Percentiles rank a stretch among this genome's conserved stretches.
phyloP scores from a whole-genome alignment of 139 green algal genomes.

The Chlorella ohadii region DNA sequence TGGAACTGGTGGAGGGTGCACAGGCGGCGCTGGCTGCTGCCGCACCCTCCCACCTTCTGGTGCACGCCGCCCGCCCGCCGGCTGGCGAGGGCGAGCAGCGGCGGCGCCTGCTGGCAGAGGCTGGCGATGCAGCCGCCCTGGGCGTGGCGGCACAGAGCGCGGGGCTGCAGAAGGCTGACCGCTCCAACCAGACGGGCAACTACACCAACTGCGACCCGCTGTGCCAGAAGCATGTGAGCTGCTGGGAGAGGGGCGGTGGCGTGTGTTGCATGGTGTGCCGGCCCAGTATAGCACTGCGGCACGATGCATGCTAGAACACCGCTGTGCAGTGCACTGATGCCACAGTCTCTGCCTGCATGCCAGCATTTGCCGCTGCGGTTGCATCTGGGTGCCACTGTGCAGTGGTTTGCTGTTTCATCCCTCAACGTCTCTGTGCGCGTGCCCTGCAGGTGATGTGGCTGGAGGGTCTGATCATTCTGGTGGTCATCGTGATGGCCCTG shows the following conservation, averaged over 20 bases:
- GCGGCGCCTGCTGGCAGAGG: conserved; percentile 1
- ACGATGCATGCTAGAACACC: no score
- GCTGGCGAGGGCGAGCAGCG: background rate
- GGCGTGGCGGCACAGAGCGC: no score
- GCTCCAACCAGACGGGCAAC: conserved; percentile 21
- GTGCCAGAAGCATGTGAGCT: conserved; percentile 21
- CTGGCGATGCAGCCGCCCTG: no score
- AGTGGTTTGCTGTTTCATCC: no score
- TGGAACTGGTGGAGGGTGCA: no score
- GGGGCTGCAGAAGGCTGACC: background rate
- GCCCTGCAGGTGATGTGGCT: conserved; percentile 32
- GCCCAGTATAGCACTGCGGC: no score
- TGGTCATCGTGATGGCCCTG: conserved; percentile 32
- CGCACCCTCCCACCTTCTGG: conserved; percentile 13
- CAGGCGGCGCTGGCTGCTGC: no score
- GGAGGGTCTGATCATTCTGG: conserved; percentile 42
- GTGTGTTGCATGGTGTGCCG: no score
- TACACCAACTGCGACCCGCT: conserved; percentile 28
- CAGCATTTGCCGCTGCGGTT: no score
- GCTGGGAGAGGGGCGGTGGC: background rate
- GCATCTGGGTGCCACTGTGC: no score
- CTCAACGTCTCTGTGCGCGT: no score
- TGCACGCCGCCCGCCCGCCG: background rate
- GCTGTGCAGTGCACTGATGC: background rate
- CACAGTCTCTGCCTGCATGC: background rate